phyloP scores from a whole-genome alignment of 2,329 filamentous ascomycete genomes.

The Cordyceps fumosorosea region DNA sequence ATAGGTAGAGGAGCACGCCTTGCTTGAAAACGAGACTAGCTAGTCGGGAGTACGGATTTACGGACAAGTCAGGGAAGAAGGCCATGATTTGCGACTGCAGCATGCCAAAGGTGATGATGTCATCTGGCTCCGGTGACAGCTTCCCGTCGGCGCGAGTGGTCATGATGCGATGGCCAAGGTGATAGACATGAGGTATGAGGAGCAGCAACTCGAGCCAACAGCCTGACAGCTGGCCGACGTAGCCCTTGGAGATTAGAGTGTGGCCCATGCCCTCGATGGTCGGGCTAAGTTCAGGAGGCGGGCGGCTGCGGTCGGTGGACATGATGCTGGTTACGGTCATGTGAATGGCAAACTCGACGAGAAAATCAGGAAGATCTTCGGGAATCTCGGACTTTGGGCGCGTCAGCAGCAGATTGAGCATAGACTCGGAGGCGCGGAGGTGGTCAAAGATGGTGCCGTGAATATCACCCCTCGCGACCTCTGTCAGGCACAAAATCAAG shows the following conservation, averaged over 20 bases:
- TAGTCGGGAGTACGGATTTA: conserved; percentile 30
- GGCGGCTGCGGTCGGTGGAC: conserved; percentile 30
- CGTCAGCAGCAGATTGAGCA: conserved; percentile 31
- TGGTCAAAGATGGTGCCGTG: conserved; percentile 41
- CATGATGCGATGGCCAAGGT: conserved; percentile 35
- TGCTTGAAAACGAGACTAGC: conserved; percentile 39
- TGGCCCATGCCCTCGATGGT: conserved; percentile 26
- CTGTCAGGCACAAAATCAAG: conserved; percentile 39
- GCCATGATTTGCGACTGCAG: conserved; percentile 35
- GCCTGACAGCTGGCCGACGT: conserved; percentile 31
- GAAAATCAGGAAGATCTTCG: conserved; percentile 35
- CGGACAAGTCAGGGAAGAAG: conserved; percentile 30
- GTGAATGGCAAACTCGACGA: conserved; percentile 43
- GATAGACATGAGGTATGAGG: conserved; percentile 33
- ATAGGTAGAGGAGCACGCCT: conserved; percentile 37
- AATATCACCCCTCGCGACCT: conserved; percentile 40
- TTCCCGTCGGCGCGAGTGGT: conserved; percentile 21
- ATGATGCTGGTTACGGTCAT: conserved; percentile 41
- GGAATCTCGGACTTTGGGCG: conserved; percentile 26
- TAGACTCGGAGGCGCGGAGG: conserved; percentile 35
- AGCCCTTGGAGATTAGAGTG: conserved; percentile 23
- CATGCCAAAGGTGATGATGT: conserved; percentile 36
- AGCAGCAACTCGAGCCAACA: conserved; percentile 34
- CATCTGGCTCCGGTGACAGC: conserved; percentile 27
- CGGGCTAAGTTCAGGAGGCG: conserved; percentile 24